phyloP scores from a whole-genome alignment of 1,139 yeast genomes.

The Magnusiomyces ingens region DNA sequence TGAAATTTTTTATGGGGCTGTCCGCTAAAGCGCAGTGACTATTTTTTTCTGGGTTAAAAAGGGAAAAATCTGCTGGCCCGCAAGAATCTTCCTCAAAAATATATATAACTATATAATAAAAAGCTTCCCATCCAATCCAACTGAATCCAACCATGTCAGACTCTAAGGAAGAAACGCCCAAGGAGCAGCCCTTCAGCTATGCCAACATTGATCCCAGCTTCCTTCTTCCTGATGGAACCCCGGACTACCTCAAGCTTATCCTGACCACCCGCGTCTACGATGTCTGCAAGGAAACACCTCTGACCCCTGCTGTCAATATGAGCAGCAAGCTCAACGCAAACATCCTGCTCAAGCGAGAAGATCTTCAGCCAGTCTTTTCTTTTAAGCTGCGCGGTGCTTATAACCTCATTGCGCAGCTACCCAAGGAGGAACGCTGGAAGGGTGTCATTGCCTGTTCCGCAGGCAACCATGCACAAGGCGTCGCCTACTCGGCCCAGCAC shows the following conservation, averaged over 20 bases:
- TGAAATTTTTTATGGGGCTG: too few relatives aligned
- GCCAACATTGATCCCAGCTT: conserved; percentile 20
- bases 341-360: conserved; percentile 81
- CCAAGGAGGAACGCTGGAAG: conserved; percentile 56
- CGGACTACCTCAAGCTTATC: conserved; percentile 88
- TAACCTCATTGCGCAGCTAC: conserved; percentile 87
- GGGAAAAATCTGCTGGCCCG: too few relatives aligned
- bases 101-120: too few relatives aligned
- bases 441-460: conserved; percentile 99
- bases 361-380: conserved; percentile 87
- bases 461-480: conserved; percentile 99
- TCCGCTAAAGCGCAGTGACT: too few relatives aligned
- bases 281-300: conserved; percentile 85
- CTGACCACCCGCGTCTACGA: conserved; percentile 91
- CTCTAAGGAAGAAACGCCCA: too few relatives aligned
- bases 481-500: conserved; percentile 82
- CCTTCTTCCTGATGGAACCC: conserved; percentile 39
- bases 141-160: too few relatives aligned
- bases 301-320: conserved; percentile 67
- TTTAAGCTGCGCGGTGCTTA: conserved; percentile 97
- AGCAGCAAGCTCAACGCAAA: conserved; percentile 68
- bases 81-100: too few relatives aligned
- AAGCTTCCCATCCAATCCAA: too few relatives aligned
- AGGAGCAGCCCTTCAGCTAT: conserved; percentile 5
- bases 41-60: too few relatives aligned